These are phyloP conservation scores for Penicillium angulare DNA, from an alignment of 495 filamentous ascomycete species.

Conservation along the genomic window DNA sequence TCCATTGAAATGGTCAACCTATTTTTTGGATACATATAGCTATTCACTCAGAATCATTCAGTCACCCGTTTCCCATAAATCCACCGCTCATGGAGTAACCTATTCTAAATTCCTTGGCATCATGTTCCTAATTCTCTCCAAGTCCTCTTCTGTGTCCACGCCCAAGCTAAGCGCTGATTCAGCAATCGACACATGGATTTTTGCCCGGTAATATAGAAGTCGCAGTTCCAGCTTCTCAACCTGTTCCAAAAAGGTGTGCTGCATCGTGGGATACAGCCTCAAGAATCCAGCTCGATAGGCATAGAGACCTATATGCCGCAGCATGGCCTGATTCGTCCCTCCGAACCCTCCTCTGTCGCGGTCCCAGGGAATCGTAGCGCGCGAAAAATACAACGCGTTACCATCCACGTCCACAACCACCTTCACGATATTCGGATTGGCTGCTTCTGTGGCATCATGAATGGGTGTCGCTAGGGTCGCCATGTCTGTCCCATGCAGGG, in stretches of 20 bases:
- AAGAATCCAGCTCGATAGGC: neutral
- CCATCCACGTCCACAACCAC: neutral
- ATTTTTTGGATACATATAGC: too few relatives aligned
- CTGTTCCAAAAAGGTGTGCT: neutral
- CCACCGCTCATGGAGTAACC: too few relatives aligned
- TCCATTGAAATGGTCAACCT: too few relatives aligned
- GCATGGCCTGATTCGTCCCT: neutral
- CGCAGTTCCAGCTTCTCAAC: neutral
- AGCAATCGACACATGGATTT: neutral
- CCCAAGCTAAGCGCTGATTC: neutral
- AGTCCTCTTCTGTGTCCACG: neutral
- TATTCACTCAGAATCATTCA: too few relatives aligned
- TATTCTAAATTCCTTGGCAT: too few relatives aligned
- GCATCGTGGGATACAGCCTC: neutral
- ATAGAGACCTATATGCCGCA: neutral
- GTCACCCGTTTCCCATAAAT: too few relatives aligned
- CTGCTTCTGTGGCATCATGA: neutral
- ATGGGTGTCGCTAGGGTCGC: neutral
- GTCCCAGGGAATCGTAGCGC: neutral
- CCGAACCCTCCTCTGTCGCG: neutral
- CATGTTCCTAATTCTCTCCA: neutral
- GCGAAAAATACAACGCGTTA: neutral
- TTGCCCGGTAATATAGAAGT: neutral
- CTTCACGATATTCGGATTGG: neutral
- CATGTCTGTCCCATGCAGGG: neutral